These are phyloP conservation scores for Neurospora tetrasperma DNA, from an alignment of 495 filamentous ascomycete genomes.

Conservation along the genomic window DNA sequence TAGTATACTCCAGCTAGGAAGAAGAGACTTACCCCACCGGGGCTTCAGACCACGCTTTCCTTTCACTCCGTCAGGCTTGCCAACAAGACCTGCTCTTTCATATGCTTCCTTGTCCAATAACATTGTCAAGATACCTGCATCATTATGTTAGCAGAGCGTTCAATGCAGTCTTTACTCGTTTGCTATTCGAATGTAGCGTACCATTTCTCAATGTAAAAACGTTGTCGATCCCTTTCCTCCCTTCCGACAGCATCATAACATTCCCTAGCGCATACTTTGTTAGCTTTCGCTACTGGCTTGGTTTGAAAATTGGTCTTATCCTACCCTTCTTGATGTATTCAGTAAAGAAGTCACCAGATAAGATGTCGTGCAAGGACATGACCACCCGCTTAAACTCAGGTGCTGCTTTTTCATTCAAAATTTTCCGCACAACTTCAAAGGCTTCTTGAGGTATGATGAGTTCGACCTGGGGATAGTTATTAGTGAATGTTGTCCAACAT, in stretches of 20 bases:
- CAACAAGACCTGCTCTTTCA: slow-evolving; percentile 74
- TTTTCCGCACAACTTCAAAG: slow-evolving; percentile 46
- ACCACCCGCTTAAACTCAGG: slow-evolving; percentile 58
- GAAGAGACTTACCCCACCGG: slow-evolving; percentile 35
- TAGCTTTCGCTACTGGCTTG: background rate
- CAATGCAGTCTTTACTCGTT: background rate
- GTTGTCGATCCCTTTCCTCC: slow-evolving; percentile 67
- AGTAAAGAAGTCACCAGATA: slow-evolving; percentile 75
- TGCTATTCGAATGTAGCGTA: slow-evolving; percentile 10
- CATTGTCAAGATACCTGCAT: slow-evolving; percentile 57
- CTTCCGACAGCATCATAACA: slow-evolving; percentile 85
- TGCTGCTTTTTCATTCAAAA: slow-evolving; percentile 30
- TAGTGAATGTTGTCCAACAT: background rate
- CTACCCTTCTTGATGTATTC: slow-evolving; percentile 79
- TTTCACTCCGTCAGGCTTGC: slow-evolving; percentile 53
- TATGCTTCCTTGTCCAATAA: slow-evolving; percentile 76
- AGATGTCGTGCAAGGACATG: slow-evolving; percentile 59
- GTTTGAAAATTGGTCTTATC: background rate
- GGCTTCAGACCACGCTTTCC: slow-evolving; percentile 41
- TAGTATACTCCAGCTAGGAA: background rate
- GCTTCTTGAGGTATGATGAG: slow-evolving; percentile 62
- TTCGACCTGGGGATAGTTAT: slow-evolving; percentile 46
- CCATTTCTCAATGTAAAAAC: slow-evolving; percentile 67
- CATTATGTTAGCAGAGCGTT: background rate
- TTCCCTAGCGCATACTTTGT: slow-evolving; percentile 46